Base-by-base conservation (phyloP, 106 monocot species). In the Dendrobium chrysotoxum region DNA sequence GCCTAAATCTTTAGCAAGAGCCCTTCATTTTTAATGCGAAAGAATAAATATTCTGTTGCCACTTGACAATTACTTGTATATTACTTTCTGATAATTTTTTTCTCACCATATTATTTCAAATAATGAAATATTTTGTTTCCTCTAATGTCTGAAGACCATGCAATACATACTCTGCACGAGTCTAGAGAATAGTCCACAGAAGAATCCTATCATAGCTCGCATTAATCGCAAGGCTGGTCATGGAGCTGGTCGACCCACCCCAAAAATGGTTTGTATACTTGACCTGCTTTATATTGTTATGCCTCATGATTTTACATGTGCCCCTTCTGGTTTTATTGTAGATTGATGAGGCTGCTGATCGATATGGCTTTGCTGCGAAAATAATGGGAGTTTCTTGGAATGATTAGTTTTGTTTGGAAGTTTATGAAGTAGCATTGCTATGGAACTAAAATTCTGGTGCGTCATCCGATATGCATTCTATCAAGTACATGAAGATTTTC, bases 311-410 rank as follows among this genome's bases (percentile, higher is more conserved):
- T 35, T 20, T 13, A 70, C 2, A 3, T 31, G 1, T 31, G 28
- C 70, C 70, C 9, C 7, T 5, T 30, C 8, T 26, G 1, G 6
- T 75, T 53, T 28, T 40, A 28, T 79, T 26, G 31, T 75, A 94
- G 97, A 97, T 94, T 83, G 86, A 92, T 58, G 90, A 94, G 82
- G 89, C 94, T 54, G 94, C 90, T n/a, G 97, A 97, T 47, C 81
- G 89, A 0, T 97, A 94, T 66, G 81, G 92, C 54, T 97, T 97
- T 45, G 88, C 89, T 85, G 96, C 96, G 2, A 90, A 91, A 82
- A 85, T 89, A 82, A 47, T 94, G 75, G 94, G 90, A 15, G 77
- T 76, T 31, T 77, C 87, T 41, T 94, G 96, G 96, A 88, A 81
- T 18, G 82, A 84, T 76, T 88, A 26, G 26, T 12, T 26, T 20